phyloP scores from a whole-genome alignment of 805 yeast genomes.

The Wickerhamomyces kurtzmanii region DNA sequence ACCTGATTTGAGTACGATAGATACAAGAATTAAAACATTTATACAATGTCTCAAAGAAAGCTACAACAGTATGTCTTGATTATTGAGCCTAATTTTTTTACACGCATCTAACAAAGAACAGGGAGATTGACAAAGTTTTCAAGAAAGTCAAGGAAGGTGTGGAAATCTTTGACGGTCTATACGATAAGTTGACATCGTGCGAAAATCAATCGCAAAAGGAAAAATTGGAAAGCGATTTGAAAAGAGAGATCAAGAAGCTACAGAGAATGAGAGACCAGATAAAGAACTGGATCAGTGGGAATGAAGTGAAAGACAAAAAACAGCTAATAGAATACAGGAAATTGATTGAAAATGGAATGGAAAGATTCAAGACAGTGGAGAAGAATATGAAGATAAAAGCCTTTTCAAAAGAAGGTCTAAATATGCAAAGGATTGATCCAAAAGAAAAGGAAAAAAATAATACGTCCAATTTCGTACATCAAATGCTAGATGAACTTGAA shows the following conservation, averaged over 20 bases:
- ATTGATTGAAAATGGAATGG: constrained; percentile 77
- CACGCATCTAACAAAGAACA: no score
- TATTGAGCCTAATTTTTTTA: no score
- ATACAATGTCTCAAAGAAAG: constrained; percentile 35
- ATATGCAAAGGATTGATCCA: constrained; percentile 64
- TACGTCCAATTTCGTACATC: constrained; percentile 57
- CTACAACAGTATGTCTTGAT: no score
- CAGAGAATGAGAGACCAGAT: constrained; percentile 93
- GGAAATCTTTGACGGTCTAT: constrained; percentile 71
- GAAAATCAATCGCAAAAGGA: constrained; percentile 87
- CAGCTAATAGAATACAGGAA: constrained; percentile 67
- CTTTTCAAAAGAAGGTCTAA: constrained; percentile 86
- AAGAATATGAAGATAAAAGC: constrained; percentile 91
- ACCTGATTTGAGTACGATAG: no score
- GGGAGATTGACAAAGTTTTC: constrained; percentile 88
- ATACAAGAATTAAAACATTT: background rate
- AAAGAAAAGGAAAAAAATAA: constrained; percentile 73
- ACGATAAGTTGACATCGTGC: constrained; percentile 75
- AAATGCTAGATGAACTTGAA: constrained; percentile 68
- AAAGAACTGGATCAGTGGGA: constrained; percentile 88
- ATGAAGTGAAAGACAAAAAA: constrained; percentile 85
- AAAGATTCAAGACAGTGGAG: constrained; percentile 89
- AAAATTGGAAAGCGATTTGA: constrained; percentile 83
- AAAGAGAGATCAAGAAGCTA: constrained; percentile 89
- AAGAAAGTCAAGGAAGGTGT: constrained; percentile 92